A percentile compares a stretch with the other conserved stretches of the same genome.
These are phyloP conservation scores for Eurotiales sp. DNA, from an alignment of 2,329 filamentous ascomycete species.

Conservation along the genomic window DNA sequence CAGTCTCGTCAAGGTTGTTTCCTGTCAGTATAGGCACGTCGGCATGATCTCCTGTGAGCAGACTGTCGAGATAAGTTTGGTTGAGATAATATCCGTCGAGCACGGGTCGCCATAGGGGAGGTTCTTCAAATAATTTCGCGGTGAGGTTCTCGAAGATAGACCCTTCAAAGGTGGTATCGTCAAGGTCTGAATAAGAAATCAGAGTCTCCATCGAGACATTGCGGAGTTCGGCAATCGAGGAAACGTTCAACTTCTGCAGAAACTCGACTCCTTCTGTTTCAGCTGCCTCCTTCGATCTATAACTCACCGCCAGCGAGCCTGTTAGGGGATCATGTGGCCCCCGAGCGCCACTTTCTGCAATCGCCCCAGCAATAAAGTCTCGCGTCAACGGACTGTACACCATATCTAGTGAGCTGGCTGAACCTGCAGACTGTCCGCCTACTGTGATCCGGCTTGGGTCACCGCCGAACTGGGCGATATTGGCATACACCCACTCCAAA, in stretches of 20 bases:
- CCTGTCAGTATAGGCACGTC: not conserved
- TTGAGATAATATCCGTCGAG: not conserved
- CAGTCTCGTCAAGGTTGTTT: not conserved
- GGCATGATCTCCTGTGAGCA: not conserved
- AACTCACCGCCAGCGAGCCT: not conserved
- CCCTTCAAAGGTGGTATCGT: not conserved
- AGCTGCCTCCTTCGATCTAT: not conserved
- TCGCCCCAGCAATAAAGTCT: not conserved
- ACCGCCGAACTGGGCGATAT: constrained; percentile 26
- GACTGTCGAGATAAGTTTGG: not conserved
- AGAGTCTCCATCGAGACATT: not conserved
- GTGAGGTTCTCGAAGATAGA: no score
- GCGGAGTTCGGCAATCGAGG: not conserved
- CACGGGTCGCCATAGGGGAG: not conserved
- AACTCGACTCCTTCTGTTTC: not conserved
- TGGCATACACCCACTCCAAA: constrained; percentile 23
- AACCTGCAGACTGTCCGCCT: constrained; percentile 26
- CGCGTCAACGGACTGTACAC: not conserved
- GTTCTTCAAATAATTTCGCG: no score
- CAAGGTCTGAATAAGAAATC: not conserved
- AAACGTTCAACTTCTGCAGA: not conserved
- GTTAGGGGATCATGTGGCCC: not conserved
- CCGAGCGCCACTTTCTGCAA: not conserved
- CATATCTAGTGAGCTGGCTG: not conserved
- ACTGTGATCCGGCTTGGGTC: constrained; percentile 23